Base-by-base conservation (phyloP, 148 eudicot species). In the Diospyros kaki region DNA sequence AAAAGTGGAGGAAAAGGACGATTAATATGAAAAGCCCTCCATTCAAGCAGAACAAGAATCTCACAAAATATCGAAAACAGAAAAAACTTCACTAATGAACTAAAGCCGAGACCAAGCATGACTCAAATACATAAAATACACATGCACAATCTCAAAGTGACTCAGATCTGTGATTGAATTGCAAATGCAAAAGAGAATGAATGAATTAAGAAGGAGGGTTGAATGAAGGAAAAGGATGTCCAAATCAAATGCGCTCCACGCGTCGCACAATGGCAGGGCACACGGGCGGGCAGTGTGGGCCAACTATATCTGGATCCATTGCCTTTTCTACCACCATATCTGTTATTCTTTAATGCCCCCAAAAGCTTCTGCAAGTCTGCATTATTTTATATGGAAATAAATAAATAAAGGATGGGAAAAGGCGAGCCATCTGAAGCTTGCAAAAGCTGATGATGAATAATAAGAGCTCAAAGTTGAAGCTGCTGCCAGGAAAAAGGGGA, bases 371-470 rank as follows among this genome's bases (percentile, higher is more conserved):
- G 5, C 43, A 9, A 51, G 52, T 8, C 52, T 48, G 52, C 6
- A 48, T 8, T 48, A 9, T 48, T n/a, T 45, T 10, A 11, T 48
- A 68, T 68, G 28, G 0, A 28, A 28, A 28, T 28, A 28, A 28
- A 28, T 28, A 0, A 28, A 28, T 28, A 28, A 28, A 28, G 28
- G 28, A 28, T 28, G 76, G 55, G 78, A 40, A 67, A 82, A 79
- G 78, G 81, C 60, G 73, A 84, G 46, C 71, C 69, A 66, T 79
- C 54, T 76, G 72, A 79, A 78, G 78, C 69, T 59, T 53, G 54
- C 77, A 74, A 81, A 78, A 66, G 63, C 6, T 61, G 28, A 28
- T 61, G 28, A 28, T 28, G 28, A 28, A 28, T 28, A 28, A 0
- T 71, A 69, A 74, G 53, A 43, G 66, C 71, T 73, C 58, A 76